Conservation (phyloP, 805 yeast genomes). For the Limtongia smithiae region DNA sequence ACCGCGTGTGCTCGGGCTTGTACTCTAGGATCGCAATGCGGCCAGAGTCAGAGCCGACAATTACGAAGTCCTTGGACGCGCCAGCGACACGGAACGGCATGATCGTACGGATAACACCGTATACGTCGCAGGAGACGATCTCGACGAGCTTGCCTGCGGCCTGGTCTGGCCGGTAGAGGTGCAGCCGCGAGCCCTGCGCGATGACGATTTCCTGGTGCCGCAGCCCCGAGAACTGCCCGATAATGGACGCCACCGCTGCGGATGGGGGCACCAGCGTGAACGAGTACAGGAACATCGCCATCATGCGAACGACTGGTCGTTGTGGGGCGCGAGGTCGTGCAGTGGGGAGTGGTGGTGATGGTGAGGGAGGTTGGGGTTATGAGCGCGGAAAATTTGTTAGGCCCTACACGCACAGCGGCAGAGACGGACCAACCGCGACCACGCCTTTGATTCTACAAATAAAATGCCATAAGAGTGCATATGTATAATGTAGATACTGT, state of each 20-base stretch:
- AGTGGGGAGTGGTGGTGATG: too few relatives aligned
- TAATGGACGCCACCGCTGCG: constrained; percentile 51
- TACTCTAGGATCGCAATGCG: constrained; percentile 54
- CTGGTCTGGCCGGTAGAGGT: constrained; percentile 51
- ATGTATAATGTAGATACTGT: too few relatives aligned
- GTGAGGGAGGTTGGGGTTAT: too few relatives aligned
- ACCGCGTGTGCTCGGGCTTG: constrained; percentile 39
- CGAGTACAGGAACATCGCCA: constrained; percentile 49
- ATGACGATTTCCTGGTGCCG: constrained; percentile 61
- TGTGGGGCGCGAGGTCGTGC: too few relatives aligned
- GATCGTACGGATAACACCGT: constrained; percentile 57
- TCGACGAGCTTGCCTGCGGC: constrained; percentile 53
- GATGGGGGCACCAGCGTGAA: constrained; percentile 65
- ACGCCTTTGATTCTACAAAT: too few relatives aligned
- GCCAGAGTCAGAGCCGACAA: constrained; percentile 78
- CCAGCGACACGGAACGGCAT: constrained; percentile 53
- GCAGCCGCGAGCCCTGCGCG: constrained; percentile 54
- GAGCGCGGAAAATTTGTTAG: too few relatives aligned
- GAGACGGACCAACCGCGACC: too few relatives aligned
- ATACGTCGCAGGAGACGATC: constrained; percentile 46
- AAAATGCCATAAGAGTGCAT: too few relatives aligned
- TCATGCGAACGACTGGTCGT: too few relatives aligned
- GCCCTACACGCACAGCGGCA: too few relatives aligned
- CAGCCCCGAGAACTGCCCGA: constrained; percentile 63
- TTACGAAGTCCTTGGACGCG: constrained; percentile 52